Base-by-base conservation (phyloP, 2,329 filamentous ascomycete genomes). In the Aspergillus pseudoterreus region DNA sequence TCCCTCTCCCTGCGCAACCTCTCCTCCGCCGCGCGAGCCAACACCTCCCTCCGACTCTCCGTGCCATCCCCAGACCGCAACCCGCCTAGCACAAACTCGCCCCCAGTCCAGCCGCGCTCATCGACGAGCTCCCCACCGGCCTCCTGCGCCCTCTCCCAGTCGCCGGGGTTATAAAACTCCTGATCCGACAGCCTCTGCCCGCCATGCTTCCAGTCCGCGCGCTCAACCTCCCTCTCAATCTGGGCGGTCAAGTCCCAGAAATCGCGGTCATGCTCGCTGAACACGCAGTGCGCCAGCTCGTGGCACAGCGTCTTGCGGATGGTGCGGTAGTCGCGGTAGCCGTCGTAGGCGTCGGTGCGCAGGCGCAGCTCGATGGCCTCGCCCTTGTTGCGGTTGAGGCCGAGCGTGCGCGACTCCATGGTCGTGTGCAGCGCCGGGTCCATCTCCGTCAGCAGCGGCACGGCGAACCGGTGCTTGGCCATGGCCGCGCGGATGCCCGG, bases 281-380 rank as follows among this genome's bases (percentile, higher is more conserved):
- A 86, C 9, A 96, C 89, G 63, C 96, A 96, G 71, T 99, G 94
- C 58, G 92, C 87, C 15, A 99, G 78, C 75, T 99, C 94, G 73
- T 99, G 94, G 66, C 92, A 97, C 11, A 99, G 77, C 43, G 94
- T 97, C 61, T 88, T 89, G 47, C 94, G 82, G 45, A 99, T 95
- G 0, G 87, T 92, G 62, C 87, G 86, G 74, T 97, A 99, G 67
- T 96, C 90, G 35, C 94, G 78, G 65, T 96, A 97, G 1, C 94
- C 94, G 68, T 96, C 91, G 67, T 94, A 90, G 2, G 88, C 89
- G 72, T 99, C 94, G 1, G 94, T 97, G n/a, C 94, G 79, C 33
- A 99, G 74, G 0, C 94, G 79, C 55, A 99, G 72, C 77, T 97
- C 92, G 51, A 99, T 96, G 1, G 90, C 89, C 69, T 96, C 87